Evolutionary conservation across 805 yeast species (phyloP).

Genomic region (Blastobotrys americana): DNA sequence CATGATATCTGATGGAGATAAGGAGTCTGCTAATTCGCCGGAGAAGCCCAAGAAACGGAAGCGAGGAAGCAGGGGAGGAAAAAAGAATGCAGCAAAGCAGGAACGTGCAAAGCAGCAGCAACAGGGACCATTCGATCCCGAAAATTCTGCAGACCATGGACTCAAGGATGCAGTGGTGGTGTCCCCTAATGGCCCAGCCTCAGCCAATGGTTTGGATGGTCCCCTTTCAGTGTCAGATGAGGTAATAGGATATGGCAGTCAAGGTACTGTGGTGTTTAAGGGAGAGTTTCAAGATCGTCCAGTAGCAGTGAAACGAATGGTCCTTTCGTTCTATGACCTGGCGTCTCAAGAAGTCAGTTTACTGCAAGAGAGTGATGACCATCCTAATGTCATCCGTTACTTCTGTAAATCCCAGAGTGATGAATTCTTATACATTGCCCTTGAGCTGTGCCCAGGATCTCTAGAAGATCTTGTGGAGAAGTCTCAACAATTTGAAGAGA

Average conservation of each 20-base stretch:
- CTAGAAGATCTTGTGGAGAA: slow-evolving; percentile 67
- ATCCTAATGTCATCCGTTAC: slow-evolving; percentile 88
- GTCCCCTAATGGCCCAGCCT: slow-evolving; percentile 4
- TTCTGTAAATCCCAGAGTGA: slow-evolving; percentile 90
- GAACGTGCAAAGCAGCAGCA: slow-evolving; percentile 3
- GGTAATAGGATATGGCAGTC: slow-evolving; percentile 91
- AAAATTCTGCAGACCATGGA: neutral
- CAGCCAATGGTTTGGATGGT: slow-evolving; percentile 11
- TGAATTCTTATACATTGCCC: slow-evolving; percentile 81
- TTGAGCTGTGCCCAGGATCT: slow-evolving; percentile 85
- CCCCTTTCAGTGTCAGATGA: slow-evolving; percentile 49
- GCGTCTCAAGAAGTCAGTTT: slow-evolving; percentile 87
- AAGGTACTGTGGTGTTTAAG: slow-evolving; percentile 89
- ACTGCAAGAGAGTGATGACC: slow-evolving; percentile 91
- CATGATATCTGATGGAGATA: no score
- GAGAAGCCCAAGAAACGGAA: slow-evolving; percentile 44
- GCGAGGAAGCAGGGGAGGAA: slow-evolving; percentile 82
- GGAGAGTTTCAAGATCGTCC: slow-evolving; percentile 89
- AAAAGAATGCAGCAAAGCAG: slow-evolving; percentile 28
- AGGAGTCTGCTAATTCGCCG: neutral
- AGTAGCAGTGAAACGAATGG: slow-evolving; percentile 92
- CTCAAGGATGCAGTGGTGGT: slow-evolving; percentile 8
- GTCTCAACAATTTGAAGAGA: slow-evolving; percentile 34
- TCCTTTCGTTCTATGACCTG: slow-evolving; percentile 85
- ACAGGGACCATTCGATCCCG: slow-evolving; percentile 4